Base-by-base conservation (phyloP, 352 stramenopile genomes). In the Chrysophaeum taylorii region DNA sequence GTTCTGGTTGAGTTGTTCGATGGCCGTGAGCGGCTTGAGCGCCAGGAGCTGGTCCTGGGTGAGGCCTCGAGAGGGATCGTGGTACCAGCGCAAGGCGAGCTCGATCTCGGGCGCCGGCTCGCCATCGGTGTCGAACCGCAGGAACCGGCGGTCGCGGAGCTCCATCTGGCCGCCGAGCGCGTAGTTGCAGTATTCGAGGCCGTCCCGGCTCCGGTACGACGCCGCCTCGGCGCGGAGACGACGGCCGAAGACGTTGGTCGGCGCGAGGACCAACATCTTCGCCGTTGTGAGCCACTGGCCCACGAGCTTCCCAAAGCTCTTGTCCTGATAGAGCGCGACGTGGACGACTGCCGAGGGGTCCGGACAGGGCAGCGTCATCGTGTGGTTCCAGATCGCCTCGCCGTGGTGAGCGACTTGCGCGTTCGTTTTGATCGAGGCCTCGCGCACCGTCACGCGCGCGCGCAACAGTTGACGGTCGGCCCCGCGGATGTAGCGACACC, bases 301-400 rank as follows among this genome's bases (percentile, higher is more conserved):
- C 12, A n/a, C 23, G 33, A 48, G 18, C 9, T 33, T 12, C 12
- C 5, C 23, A 18, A 57, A 27, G 9, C 12, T 25, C 45, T 12
- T 25, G 45, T 57, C 45, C 18, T 27, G 12, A n/a, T n/a, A n/a
- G 45, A 57, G 18, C 16, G 14, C 57, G 1, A 66, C 12, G 57
- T 66, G 57, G 14, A 66, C 15, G 1, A 66, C 57, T 2, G 57
- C 57, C 9, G 57, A 66, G 33, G 57, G 57, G 57, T 66, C 57
- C 33, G 9, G 9, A 1, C 2, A 2, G 12, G 31, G 57, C 14
- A 45, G 18, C 33, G 14, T 16, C 16, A 27, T 45, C 18, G 57
- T n/a, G 18, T 66, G 14, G 57, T 66, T 66, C 57, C 57, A 66
- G 33, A 33, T n/a, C 33, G 15, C 14, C 33, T 15, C 12, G 1